Evolutionary conservation across 768 basidiomycete genomes (phyloP).

Genomic region (Pisolithus orientalis): DNA sequence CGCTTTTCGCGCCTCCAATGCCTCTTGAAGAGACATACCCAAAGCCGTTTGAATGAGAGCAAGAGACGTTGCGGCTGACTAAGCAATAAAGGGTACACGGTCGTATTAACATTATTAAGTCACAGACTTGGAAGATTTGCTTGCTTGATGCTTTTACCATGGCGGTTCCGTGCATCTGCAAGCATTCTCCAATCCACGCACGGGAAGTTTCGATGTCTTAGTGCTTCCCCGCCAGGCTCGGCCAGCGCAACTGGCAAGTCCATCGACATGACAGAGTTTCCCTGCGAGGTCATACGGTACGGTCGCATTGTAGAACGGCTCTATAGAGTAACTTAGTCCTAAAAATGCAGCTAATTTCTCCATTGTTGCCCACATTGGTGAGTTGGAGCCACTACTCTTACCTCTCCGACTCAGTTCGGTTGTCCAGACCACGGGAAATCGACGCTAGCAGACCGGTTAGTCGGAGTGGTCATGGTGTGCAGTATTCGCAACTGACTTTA

Average conservation of each 20-base stretch:
- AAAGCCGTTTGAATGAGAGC: background rate
- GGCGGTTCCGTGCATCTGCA: conserved; percentile 24
- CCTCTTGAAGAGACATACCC: conserved; percentile 63
- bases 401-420: conserved; percentile 4
- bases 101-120: too few relatives aligned
- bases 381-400: background rate
- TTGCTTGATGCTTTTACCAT: conserved; percentile 24
- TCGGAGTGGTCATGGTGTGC: conserved; percentile 3
- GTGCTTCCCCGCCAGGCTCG: conserved; percentile 22
- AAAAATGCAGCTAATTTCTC: conserved; percentile 72
- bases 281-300: conserved; percentile 65
- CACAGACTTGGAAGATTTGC: background rate
- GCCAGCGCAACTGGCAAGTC: conserved; percentile 24
- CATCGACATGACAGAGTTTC: conserved; percentile 56
- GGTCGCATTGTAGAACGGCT: conserved; percentile 1
- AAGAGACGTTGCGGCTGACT: conserved; percentile 22
- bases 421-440: conserved; percentile 92
- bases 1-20: conserved; percentile 75
- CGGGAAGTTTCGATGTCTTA: conserved; percentile 19
- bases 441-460: conserved; percentile 81
- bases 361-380: conserved; percentile 94
- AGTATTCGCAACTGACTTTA: background rate
- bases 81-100: conserved; percentile 13
- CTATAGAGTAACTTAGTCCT: background rate
- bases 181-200: conserved; percentile 1